phyloP scores from a whole-genome alignment of 1,139 yeast species.

The Suhomyces panamericanus region DNA sequence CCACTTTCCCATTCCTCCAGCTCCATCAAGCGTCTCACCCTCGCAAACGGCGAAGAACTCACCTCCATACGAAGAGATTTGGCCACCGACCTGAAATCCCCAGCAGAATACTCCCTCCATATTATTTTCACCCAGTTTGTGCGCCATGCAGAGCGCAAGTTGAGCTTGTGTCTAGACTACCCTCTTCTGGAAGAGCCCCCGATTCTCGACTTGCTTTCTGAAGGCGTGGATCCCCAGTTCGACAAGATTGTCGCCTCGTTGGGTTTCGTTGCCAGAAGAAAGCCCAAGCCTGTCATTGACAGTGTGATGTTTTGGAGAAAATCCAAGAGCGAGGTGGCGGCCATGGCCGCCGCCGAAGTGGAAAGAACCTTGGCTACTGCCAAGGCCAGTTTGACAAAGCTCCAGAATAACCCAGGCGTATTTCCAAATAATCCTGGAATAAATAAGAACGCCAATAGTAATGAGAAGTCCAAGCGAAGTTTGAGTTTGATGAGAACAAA shows the following conservation, averaged over 20 bases:
- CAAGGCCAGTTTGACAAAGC: conserved; percentile 11
- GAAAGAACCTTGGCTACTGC: conserved; percentile 37
- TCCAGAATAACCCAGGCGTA: conserved; percentile 2
- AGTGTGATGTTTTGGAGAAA: conserved; percentile 99
- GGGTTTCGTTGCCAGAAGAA: conserved; percentile 85
- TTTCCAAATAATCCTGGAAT: conserved; percentile 20
- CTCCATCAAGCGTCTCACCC: conserved; percentile 25
- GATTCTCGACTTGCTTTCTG: conserved; percentile 76
- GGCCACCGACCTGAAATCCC: conserved; percentile 71
- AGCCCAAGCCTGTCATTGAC: conserved; percentile 95
- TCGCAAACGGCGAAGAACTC: conserved; percentile 37
- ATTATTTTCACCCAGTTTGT: conserved; percentile 94
- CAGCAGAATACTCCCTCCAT: conserved; percentile 92
- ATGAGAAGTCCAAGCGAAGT: conserved; percentile 36
- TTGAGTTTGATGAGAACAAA: conserved; percentile 44
- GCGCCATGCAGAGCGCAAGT: conserved; percentile 84
- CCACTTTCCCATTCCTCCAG: conserved; percentile 24
- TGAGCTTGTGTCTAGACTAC: conserved; percentile 69
- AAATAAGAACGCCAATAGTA: conserved; percentile 16
- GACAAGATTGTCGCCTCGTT: conserved; percentile 82
- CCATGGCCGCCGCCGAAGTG: conserved; percentile 67
- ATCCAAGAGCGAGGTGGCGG: conserved; percentile 80
- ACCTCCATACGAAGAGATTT: conserved; percentile 42
- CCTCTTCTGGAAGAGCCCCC: conserved; percentile 77
- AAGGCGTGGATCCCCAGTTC: conserved; percentile 82